Base-by-base conservation (phyloP, 192 early-diverging fungal genomes). In the Radiomyces spectabilis region DNA sequence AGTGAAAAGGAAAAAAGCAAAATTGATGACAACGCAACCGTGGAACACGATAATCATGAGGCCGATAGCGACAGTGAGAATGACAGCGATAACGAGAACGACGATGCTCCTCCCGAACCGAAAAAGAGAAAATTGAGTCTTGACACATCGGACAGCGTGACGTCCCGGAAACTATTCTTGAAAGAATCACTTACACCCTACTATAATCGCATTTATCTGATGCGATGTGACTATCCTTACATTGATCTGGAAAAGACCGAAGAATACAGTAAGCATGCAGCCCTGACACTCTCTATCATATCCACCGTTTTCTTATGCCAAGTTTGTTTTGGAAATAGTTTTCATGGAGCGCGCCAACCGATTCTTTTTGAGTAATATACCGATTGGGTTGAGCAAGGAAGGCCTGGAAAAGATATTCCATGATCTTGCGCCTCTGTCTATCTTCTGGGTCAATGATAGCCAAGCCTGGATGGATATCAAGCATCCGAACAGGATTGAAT, bases 201-300 rank as follows among this genome's bases (percentile, higher is more conserved):
- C 18, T 62, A 76, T 43, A 88, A 88, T 59, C 73, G 80, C 42
- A 26, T 92, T 4, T 76, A 78, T 55, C 49, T 89, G 33, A 86
- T 89, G 82, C 65, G 83, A 22, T 79, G 71, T 24, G 83, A 86
- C 40, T 65, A 83, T 12, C 73, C 72, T 2, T 75, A 61, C 41
- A 37, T 89, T 44, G 63, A 87, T 57, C 42, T 92, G 15, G 51
- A 51, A 4, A 85, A 84, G 1, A 49, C 60, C 13, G 73, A 80
- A 4, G 57, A 59, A 21, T 55, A 68, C 7, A 75, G 74, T 76
- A 63, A 53, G 52, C 30, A 22, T 4, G 18, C 13, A 29, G 29
- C 0, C 22, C 26, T 33, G 34, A 63, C 9, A 19, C 7, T n/a
- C 24, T 7, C 0, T 39, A 10, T 45, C 10, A 29, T 29, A 16